Percentiles rank a stretch among this genome's conserved stretches.
Conservation (phyloP, 2,329 filamentous ascomycete species). For the Alternaria panax region DNA sequence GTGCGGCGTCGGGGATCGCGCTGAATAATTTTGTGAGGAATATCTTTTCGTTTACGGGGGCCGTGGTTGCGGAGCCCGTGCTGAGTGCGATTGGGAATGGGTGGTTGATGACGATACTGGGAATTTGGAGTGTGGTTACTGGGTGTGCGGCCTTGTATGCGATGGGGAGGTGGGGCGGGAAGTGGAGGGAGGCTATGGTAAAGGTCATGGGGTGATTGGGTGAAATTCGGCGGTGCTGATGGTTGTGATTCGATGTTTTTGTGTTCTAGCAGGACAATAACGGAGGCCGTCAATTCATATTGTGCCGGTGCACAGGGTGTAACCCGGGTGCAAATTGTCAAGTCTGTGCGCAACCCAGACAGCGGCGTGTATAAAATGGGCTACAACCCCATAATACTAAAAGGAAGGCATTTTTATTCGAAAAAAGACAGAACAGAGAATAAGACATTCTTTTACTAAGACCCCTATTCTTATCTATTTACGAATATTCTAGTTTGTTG, state of each 20-base stretch:
- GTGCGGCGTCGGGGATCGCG: constrained; percentile 47
- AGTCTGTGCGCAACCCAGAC: no score
- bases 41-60: constrained; percentile 48
- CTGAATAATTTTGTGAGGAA: constrained; percentile 52
- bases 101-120: constrained; percentile 51
- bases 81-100: constrained; percentile 49
- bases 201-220: constrained; percentile 25
- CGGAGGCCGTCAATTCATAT: no score
- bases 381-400: no score
- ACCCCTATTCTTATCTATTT: no score
- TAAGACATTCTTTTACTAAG: no score
- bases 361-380: no score
- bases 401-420: no score
- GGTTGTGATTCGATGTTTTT: not conserved
- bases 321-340: no score
- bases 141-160: constrained; percentile 62
- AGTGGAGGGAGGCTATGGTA: constrained; percentile 72
- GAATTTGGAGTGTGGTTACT: constrained; percentile 59
- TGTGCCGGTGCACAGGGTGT: no score
- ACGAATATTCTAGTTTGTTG: no score
- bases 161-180: constrained; percentile 66
- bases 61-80: constrained; percentile 47
- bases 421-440: no score
- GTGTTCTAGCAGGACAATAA: no score
- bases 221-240: not conserved